phyloP scores from a whole-genome alignment of 805 yeast genomes.

The Wickerhamomyces xylosicus region DNA sequence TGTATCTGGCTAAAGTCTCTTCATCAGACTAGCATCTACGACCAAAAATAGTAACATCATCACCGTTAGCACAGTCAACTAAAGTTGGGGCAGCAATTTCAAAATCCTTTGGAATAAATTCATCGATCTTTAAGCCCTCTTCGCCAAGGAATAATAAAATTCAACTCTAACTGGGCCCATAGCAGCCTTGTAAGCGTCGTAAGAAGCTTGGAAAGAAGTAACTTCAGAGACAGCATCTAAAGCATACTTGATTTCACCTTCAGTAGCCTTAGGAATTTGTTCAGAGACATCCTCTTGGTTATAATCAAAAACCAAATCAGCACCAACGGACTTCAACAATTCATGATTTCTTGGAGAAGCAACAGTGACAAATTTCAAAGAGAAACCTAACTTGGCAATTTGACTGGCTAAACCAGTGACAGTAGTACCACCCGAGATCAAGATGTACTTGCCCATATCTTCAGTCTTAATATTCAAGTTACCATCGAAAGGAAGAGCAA shows the following conservation, averaged over 20 bases:
- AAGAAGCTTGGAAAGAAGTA: slow-evolving; percentile 20
- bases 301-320: slow-evolving; percentile 40
- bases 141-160: slow-evolving; percentile 24
- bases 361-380: slow-evolving; percentile 33
- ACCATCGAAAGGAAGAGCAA: slow-evolving; percentile 37
- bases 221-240: slow-evolving; percentile 25
- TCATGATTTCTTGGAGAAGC: slow-evolving; percentile 39
- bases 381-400: slow-evolving; percentile 37
- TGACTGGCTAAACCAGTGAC: slow-evolving; percentile 55
- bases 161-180: slow-evolving; percentile 22
- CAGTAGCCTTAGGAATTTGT: slow-evolving; percentile 26
- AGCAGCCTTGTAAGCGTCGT: slow-evolving; percentile 25
- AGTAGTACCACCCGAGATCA: slow-evolving; percentile 64
- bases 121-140: slow-evolving; percentile 16
- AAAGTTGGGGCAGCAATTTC: slow-evolving; percentile 23
- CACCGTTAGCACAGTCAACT: slow-evolving; percentile 29
- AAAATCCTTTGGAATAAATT: slow-evolving; percentile 24
- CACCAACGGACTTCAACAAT: slow-evolving; percentile 35
- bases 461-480: slow-evolving; percentile 31
- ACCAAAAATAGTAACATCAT: slow-evolving; percentile 22
- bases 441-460: slow-evolving; percentile 27
- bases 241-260: slow-evolving; percentile 21
- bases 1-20: slow-evolving; percentile 17
- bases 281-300: slow-evolving; percentile 34
- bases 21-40: slow-evolving; percentile 18